Base-by-base conservation (phyloP, 306 rosid species). In the Cicer chorassanicum region DNA sequence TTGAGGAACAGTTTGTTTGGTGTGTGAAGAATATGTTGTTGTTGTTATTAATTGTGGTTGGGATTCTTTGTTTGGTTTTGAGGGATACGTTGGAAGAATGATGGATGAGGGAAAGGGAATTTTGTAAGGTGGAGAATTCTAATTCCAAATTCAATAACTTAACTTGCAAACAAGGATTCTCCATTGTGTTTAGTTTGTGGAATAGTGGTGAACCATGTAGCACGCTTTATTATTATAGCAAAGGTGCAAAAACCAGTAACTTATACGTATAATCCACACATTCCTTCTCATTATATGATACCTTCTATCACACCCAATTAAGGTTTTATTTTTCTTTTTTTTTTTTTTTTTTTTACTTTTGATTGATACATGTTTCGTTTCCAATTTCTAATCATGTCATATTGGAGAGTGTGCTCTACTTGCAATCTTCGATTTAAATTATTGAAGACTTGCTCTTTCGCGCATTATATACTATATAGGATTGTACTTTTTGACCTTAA, bases 51-150 rank as follows among this genome's bases (percentile, higher is more conserved):
- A 45, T 45, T 10, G 68, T 59, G 80, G 83, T 0, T 77, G 55
- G 55, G 89, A 83, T 87, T 89, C 92, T 68, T 87, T 78, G 88
- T 62, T 80, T 55, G 55, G 53, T 15, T 78, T n/a, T 66, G 82
- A 14, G 82, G 87, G 79, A 48, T 75, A 79, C 79, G 82, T 74
- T 74, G 84, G 87, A 75, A 90, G 62, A 88, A 68, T 65, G 50
- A 42, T 82, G 68, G 87, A 59, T 73, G 80, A 46, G 74, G 16
- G 46, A 3, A 8, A 38, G 67, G 85, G 15, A 83, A 39, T 51
- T 15, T 49, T 68, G 73, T 55, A 71, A 54, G 72, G 48, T 14
- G 76, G 78, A 84, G 64, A 82, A 79, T 72, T 65, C 57, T 65
- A 53, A 65, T 57, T 57, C 64, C 15, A 57, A 24, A 57, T 57